Evolutionary conservation across 768 basidiomycete species (phyloP).

Genomic region (Mycena haematopus): DNA sequence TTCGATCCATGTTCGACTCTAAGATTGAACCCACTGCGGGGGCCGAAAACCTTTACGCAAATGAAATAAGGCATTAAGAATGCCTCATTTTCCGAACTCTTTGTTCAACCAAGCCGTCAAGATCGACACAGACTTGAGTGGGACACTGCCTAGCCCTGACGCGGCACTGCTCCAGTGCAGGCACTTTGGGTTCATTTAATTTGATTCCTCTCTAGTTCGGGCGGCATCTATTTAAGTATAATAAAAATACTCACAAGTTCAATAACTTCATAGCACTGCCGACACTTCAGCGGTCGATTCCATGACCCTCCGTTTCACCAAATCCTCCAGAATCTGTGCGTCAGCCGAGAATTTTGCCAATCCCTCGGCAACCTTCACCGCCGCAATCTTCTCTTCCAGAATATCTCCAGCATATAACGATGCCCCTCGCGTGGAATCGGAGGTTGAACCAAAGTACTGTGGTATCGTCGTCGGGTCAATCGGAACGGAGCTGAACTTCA

Average conservation of each 20-base stretch:
- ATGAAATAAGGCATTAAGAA: no score
- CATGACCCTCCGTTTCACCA: slow-evolving; percentile 28
- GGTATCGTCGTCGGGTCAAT: neutral
- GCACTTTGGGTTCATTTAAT: no score
- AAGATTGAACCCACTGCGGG: no score
- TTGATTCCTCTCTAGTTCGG: neutral
- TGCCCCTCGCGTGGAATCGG: slow-evolving; percentile 25
- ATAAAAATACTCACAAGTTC: slow-evolving; percentile 3
- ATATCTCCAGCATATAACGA: slow-evolving; percentile 34
- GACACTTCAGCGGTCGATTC: slow-evolving; percentile 8
- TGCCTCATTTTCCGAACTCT: no score
- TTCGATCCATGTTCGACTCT: no score
- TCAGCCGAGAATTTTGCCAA: slow-evolving; percentile 43
- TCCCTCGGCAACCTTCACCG: slow-evolving; percentile 45
- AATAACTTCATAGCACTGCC: slow-evolving; percentile 11
- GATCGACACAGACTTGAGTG: no score
- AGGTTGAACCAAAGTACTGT: slow-evolving; percentile 6
- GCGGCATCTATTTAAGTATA: neutral
- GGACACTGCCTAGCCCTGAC: no score
- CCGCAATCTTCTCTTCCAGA: slow-evolving; percentile 35
- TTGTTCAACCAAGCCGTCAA: no score
- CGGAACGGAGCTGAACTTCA: slow-evolving; percentile 5
- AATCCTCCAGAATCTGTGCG: slow-evolving; percentile 37
- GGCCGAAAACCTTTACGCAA: no score
- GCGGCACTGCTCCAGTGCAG: no score